Evolutionary conservation across 1,284 basidiomycete genomes (phyloP).

Genomic region (Tilletia walkeri): DNA sequence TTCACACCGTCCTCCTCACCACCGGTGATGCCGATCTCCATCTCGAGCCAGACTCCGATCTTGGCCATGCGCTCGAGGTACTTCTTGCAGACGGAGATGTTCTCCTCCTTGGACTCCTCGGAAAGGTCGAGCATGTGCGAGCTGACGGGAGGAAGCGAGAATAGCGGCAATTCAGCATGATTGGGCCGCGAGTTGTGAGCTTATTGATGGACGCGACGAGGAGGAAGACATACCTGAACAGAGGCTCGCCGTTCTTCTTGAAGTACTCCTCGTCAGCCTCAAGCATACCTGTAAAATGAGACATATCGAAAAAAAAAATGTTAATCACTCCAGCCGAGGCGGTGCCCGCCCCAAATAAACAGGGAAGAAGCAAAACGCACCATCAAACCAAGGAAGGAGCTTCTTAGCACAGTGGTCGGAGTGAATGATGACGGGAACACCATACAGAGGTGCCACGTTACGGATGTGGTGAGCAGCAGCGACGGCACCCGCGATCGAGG

Average conservation of each 20-base stretch:
- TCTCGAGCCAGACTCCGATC: slow-evolving; percentile 92
- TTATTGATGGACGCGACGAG: background rate
- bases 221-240: slow-evolving; percentile 69
- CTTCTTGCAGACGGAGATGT: slow-evolving; percentile 88
- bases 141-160: too few relatives aligned
- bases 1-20: slow-evolving; percentile 96
- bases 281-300: slow-evolving; percentile 71
- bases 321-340: background rate
- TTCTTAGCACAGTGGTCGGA: slow-evolving; percentile 99
- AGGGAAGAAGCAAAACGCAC: slow-evolving; percentile 26
- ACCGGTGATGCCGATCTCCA: slow-evolving; percentile 99
- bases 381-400: slow-evolving; percentile 98
- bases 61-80: slow-evolving; percentile 93
- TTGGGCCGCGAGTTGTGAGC: too few relatives aligned
- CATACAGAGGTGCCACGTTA: slow-evolving; percentile 66
- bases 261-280: slow-evolving; percentile 91
- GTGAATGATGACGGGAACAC: slow-evolving; percentile 86
- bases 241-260: slow-evolving; percentile 80
- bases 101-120: slow-evolving; percentile 95
- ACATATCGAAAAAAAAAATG: background rate
- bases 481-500: slow-evolving; percentile 86
- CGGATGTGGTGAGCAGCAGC: slow-evolving; percentile 93
- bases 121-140: slow-evolving; percentile 99
- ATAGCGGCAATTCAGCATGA: too few relatives aligned
- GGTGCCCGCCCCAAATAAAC: background rate